These are phyloP conservation scores for Encephalitozoon intestinalis DNA, from an alignment of 371 early-diverging fungal genomes.

Conservation along the genomic window DNA sequence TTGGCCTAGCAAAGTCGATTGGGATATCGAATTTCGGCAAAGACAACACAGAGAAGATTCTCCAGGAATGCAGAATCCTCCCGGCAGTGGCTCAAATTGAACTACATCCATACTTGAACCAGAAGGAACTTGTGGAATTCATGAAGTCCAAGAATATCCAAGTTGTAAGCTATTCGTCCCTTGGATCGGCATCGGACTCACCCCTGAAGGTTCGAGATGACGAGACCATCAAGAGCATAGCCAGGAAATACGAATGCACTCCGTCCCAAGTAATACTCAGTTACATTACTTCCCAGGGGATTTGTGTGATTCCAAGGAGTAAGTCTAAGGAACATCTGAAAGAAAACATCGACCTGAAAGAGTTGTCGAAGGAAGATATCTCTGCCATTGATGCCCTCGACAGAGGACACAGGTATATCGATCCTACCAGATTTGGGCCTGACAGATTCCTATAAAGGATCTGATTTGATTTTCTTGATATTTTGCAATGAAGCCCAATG, in stretches of 20 bases:
- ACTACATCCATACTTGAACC: constrained; percentile 75
- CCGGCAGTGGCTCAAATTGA: constrained; percentile 78
- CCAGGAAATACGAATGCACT: constrained; percentile 65
- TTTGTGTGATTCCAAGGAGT: constrained; percentile 53
- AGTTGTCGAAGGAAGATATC: constrained; percentile 27
- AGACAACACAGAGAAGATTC: constrained; percentile 64
- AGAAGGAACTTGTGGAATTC: constrained; percentile 65
- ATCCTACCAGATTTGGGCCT: not conserved
- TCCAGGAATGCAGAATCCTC: constrained; percentile 65
- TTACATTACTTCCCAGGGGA: constrained; percentile 65
- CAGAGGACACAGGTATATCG: constrained; percentile 19
- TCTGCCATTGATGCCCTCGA: constrained; percentile 4
- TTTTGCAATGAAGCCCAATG: not conserved
- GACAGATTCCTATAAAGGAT: constrained; percentile 32
- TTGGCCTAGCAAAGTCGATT: constrained; percentile 65
- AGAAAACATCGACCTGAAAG: constrained; percentile 50
- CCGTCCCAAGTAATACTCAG: constrained; percentile 68
- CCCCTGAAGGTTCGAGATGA: constrained; percentile 38
- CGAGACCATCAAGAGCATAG: constrained; percentile 63
- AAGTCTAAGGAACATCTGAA: constrained; percentile 30
- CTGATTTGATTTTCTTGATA: not conserved
- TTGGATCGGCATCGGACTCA: constrained; percentile 65
- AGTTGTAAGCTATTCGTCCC: constrained; percentile 73
- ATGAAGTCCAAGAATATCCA: constrained; percentile 66
- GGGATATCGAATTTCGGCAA: constrained; percentile 73